Evolutionary conservation across 2,329 filamentous ascomycete species (phyloP).

Genomic region (Zymoseptoria passerinii): DNA sequence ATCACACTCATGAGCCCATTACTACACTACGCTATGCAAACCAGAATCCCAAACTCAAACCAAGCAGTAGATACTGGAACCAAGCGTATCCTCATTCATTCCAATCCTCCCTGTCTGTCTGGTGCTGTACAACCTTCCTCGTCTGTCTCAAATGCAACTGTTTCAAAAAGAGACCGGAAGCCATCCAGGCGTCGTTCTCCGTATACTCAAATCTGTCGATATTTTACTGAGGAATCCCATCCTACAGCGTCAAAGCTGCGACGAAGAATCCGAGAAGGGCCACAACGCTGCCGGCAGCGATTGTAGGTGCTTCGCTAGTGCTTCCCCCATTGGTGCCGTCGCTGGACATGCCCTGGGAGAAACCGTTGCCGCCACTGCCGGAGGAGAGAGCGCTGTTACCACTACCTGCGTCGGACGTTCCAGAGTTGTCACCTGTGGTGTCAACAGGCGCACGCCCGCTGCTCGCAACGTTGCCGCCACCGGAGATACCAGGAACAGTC

Average conservation of each 20-base stretch:
- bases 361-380: slow-evolving; percentile 16
- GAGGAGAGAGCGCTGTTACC: slow-evolving; percentile 16
- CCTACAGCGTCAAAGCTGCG: slow-evolving; percentile 29
- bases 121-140: background rate
- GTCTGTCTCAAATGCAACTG: background rate
- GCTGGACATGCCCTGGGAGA: slow-evolving; percentile 20
- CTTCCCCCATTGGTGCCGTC: slow-evolving; percentile 17
- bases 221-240: slow-evolving; percentile 1
- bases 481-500: slow-evolving; percentile 50
- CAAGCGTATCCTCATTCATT: background rate
- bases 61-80: background rate
- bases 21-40: background rate
- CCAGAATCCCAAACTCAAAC: background rate
- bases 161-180: slow-evolving; percentile 10
- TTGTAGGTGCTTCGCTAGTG: slow-evolving; percentile 23
- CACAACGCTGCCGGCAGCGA: slow-evolving; percentile 30
- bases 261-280: slow-evolving; percentile 32
- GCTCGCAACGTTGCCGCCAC: slow-evolving; percentile 24
- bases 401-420: slow-evolving; percentile 32
- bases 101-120: background rate
- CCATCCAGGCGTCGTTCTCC: slow-evolving; percentile 11
- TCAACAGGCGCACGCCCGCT: background rate
- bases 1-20: background rate
- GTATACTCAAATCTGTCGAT: background rate
- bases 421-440: slow-evolving; percentile 6